Percentiles rank a stretch among this genome's conserved stretches.
These are phyloP conservation scores for Paramecium caudatum DNA, from an alignment of 73 alveolate species.

Conservation along the genomic window DNA sequence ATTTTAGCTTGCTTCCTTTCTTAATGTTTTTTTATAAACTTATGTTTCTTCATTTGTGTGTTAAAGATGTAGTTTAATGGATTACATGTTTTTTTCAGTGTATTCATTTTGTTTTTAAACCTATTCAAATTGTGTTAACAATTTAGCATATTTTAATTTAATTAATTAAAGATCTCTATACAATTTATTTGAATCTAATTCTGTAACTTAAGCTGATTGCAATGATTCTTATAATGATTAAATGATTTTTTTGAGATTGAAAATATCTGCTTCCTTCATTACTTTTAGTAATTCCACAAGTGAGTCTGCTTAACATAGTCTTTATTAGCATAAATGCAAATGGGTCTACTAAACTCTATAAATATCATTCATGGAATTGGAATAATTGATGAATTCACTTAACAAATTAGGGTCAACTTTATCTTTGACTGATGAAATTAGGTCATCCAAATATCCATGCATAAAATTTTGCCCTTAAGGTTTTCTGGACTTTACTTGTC, in stretches of 20 bases:
- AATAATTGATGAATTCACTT: not conserved
- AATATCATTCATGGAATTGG: conserved; percentile 48
- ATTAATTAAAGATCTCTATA: conserved; percentile 35
- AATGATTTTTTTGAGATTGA: not conserved
- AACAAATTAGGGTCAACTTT: conserved; percentile 10
- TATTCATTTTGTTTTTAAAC: conserved; percentile 37
- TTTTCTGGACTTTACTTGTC: conserved; percentile 36
- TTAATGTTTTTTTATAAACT: conserved; percentile 32
- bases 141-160: conserved; percentile 46
- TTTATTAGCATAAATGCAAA: not conserved
- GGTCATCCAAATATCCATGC: conserved; percentile 63
- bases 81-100: conserved; percentile 57
- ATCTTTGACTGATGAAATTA: conserved; percentile 4
- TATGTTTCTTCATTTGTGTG: conserved; percentile 50
- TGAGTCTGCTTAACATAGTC: conserved; percentile 24
- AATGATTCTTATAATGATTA: conserved; percentile 58
- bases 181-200: conserved; percentile 66
- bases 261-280: conserved; percentile 13
- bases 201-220: conserved; percentile 48
- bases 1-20: conserved; percentile 56
- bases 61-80: not conserved
- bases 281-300: conserved; percentile 11
- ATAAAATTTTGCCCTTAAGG: conserved; percentile 58
- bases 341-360: conserved; percentile 58
- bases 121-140: not conserved